phyloP scores from a whole-genome alignment of 1,284 basidiomycete genomes.

The Cutaneotrichosporon sp. region DNA sequence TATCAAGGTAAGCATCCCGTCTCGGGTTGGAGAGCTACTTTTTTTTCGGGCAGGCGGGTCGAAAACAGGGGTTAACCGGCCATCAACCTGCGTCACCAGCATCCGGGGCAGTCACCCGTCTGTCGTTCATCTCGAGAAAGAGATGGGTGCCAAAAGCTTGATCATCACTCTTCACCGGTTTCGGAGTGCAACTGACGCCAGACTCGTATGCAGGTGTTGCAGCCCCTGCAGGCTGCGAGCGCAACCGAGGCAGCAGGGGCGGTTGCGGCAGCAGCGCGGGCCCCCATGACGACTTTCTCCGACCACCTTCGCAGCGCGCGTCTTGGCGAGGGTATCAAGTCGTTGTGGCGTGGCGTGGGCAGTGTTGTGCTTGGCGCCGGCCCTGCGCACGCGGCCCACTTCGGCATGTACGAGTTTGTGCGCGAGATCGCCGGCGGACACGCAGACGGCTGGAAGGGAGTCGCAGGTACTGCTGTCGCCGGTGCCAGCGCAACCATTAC shows the following conservation, averaged over 20 bases:
- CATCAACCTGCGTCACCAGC: background rate
- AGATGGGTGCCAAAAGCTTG: too few species aligned
- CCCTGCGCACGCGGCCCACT: slow-evolving; percentile 97
- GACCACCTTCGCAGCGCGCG: slow-evolving; percentile 56
- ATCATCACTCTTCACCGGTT: too few species aligned
- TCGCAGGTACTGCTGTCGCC: slow-evolving; percentile 65
- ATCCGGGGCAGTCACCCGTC: background rate
- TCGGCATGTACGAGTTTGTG: slow-evolving; percentile 90
- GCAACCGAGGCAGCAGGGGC: slow-evolving; percentile 65
- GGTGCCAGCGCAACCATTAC: slow-evolving; percentile 93
- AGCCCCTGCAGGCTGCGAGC: slow-evolving; percentile 16
- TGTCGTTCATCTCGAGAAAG: too few species aligned
- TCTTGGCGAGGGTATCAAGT: slow-evolving; percentile 82
- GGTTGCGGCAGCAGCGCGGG: slow-evolving; percentile 19
- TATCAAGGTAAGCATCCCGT: slow-evolving; percentile 69
- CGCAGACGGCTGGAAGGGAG: slow-evolving; percentile 44
- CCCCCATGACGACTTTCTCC: slow-evolving; percentile 36
- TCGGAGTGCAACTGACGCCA: slow-evolving; percentile 51
- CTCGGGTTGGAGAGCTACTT: background rate
- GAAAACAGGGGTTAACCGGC: background rate
- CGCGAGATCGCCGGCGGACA: slow-evolving; percentile 85
- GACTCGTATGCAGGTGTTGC: slow-evolving; percentile 98
- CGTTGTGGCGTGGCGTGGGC: slow-evolving; percentile 92
- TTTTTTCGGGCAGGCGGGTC: too few species aligned
- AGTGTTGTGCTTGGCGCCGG: slow-evolving; percentile 97